Evolutionary conservation across 2,329 filamentous ascomycete species (phyloP).

Genomic region (Fusarium sp.): DNA sequence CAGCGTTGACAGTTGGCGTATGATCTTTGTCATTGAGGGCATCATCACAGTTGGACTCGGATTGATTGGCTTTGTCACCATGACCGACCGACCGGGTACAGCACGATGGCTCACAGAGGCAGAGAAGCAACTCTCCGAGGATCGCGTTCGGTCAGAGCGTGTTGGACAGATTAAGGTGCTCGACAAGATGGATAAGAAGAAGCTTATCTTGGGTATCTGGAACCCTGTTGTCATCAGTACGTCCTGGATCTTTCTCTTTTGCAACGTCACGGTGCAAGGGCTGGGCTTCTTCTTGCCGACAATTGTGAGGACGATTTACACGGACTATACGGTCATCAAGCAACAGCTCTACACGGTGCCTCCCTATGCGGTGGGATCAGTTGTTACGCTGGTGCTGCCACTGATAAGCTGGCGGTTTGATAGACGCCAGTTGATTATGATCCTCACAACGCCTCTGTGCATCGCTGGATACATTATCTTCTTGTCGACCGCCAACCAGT

Average conservation of each 20-base stretch:
- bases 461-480: constrained; percentile 75
- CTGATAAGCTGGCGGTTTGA: constrained; percentile 66
- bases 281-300: constrained; percentile 74
- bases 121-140: constrained; percentile 72
- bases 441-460: constrained; percentile 64
- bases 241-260: constrained; percentile 68
- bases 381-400: constrained; percentile 67
- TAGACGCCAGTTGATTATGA: constrained; percentile 66
- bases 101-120: constrained; percentile 71
- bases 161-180: constrained; percentile 68
- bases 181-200: constrained; percentile 68
- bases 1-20: constrained; percentile 68
- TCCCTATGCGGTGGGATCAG: constrained; percentile 70
- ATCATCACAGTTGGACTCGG: constrained; percentile 2
- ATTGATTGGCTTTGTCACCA: constrained; percentile 54
- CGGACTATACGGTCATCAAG: constrained; percentile 61
- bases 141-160: constrained; percentile 69
- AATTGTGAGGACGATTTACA: constrained; percentile 73
- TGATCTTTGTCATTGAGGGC: constrained; percentile 78
- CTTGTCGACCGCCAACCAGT: constrained; percentile 59
- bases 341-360: constrained; percentile 73
- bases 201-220: constrained; percentile 67
- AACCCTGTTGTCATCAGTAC: constrained; percentile 67
- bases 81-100: constrained; percentile 74
- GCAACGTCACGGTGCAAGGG: constrained; percentile 75